Percentiles rank a stretch among this genome's conserved stretches.
These are phyloP conservation scores for Conticribra weissflogii DNA, from an alignment of 108 stramenopile genomes.

Conservation along the genomic window DNA sequence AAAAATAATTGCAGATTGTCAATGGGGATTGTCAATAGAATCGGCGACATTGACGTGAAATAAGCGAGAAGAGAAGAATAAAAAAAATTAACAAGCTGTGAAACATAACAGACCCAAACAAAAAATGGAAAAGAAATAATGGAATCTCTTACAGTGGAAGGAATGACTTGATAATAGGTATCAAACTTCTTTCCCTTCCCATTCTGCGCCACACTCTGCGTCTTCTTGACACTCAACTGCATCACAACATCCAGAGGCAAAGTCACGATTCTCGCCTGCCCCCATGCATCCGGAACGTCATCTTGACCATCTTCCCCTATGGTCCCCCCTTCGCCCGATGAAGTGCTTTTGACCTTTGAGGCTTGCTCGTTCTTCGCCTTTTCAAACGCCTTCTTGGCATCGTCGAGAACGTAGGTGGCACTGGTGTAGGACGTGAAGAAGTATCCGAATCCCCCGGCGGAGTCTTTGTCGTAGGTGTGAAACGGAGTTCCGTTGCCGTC, in stretches of 20 bases:
- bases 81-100: neutral
- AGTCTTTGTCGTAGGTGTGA: constrained; percentile 50
- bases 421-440: constrained; percentile 36
- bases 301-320: constrained; percentile 36
- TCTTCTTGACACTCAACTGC: constrained; percentile 56
- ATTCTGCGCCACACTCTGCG: constrained; percentile 32
- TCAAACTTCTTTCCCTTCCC: constrained; percentile 40
- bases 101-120: neutral
- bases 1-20: no score
- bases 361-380: constrained; percentile 46
- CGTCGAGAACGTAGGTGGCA: constrained; percentile 41
- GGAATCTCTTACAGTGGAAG: constrained; percentile 40
- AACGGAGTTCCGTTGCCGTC: constrained; percentile 47
- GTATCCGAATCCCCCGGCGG: constrained; percentile 38
- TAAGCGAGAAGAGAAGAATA: neutral
- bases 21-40: no score
- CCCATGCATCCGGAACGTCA: constrained; percentile 72
- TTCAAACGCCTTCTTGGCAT: constrained; percentile 47
- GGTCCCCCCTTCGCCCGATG: neutral
- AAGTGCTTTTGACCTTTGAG: constrained; percentile 21
- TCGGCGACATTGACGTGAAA: neutral
- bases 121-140: neutral
- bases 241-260: constrained; percentile 77
- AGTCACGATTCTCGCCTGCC: constrained; percentile 63
- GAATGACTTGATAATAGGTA: constrained; percentile 74